Evolutionary conservation across 202 grass and related monocot species (phyloP), one percentile per base, ranked within the genome.

Genomic region (Alloteropsis angusta): DNA sequence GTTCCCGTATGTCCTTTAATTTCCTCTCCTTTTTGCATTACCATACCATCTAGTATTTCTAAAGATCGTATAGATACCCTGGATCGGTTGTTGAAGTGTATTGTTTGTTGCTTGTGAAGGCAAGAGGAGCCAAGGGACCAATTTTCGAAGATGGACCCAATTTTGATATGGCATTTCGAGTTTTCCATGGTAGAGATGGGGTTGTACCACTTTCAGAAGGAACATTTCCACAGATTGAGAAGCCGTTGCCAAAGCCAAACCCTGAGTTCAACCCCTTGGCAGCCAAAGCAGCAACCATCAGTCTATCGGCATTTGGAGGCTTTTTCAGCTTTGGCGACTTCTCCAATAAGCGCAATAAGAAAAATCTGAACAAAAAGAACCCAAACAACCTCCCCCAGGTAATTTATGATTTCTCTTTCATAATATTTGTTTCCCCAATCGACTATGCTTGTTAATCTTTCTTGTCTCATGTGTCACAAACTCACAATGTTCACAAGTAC

Each of bases 121-220:
- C 67, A 80, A 81, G 79, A 71, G 88, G 90, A 91, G 92, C 86
- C 28, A 93, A 95, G 53, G 96, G 96, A 61, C 96, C 96, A 62
- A 98, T 98, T 71, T 98, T 98, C 44, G 95, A 98, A 85, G 95
- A 98, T 82, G 95, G 89, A 0, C 95, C 95, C 63, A 92, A 99
- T 83, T 99, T 99, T 87, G 90, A 99, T 74, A 85, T 72, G 53
- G 90, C 96, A 66, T 99, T 99, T 65, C 91, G 86, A 47, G 87
- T 99, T 82, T 99, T 99, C 83, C 96, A 99, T 35, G 96, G 96
- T 54, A 76, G 83, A 84, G 88, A 93, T 73, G 96, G 96, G 18
- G 90, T 99, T 12, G 89, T 99, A 16, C 96, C 96, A 6, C 96
- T 99, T 66, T 83, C 86, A 37, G 90, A 89, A 78, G 89, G 84